Evolutionary conservation across 352 stramenopile genomes (phyloP).

Genomic region (Globisporangium okanoganense): DNA sequence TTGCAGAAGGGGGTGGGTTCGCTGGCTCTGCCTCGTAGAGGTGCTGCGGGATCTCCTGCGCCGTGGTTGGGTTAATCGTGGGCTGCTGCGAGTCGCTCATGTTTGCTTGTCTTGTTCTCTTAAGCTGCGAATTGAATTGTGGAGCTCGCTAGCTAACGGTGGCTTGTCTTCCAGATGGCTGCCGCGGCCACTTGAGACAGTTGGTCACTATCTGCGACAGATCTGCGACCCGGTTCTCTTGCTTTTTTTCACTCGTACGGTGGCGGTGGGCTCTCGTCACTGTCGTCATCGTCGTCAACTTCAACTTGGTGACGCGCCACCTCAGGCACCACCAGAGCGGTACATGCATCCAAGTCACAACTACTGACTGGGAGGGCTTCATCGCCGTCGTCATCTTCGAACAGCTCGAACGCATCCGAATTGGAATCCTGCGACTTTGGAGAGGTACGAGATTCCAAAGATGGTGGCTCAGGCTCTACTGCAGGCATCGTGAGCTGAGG

Average conservation of each 20-base stretch:
- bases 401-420: slow-evolving; percentile 9
- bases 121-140: not conserved
- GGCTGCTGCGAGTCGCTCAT: not conserved
- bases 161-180: not conserved
- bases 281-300: not conserved
- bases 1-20: not conserved
- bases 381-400: slow-evolving; percentile 5
- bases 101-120: not conserved
- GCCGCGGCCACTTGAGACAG: not conserved
- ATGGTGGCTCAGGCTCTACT: not conserved
- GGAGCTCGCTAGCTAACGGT: not conserved
- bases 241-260: not conserved
- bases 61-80: not conserved
- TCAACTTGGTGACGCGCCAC: slow-evolving; percentile 1
- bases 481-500: not conserved
- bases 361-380: not conserved
- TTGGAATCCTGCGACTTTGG: not conserved
- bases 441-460: not conserved
- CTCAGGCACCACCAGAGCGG: not conserved
- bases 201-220: slow-evolving; percentile 4
- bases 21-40: slow-evolving; percentile 4
- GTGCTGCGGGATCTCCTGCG: slow-evolving; percentile 13
- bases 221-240: not conserved
- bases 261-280: not conserved
- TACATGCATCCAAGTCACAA: not conserved